Evolutionary conservation across 805 yeast species (phyloP).

Genomic region (Phaffomyces thermotolerans): DNA sequence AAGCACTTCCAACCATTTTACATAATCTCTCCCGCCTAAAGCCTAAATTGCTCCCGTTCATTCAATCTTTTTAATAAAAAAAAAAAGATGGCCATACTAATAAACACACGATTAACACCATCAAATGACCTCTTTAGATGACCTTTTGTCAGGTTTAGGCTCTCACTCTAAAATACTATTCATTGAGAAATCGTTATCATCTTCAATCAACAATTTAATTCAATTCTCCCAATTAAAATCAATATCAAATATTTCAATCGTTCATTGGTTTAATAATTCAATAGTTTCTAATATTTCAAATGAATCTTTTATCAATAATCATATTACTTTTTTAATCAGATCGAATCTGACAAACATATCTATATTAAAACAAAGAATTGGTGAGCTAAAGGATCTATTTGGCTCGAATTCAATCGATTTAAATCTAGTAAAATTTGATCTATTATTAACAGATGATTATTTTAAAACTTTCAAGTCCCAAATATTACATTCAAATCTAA

Average conservation of each 20-base stretch:
- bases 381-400: constrained; percentile 9
- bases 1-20: too few relatives aligned
- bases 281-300: constrained; percentile 6
- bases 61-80: too few relatives aligned
- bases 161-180: constrained; percentile 27
- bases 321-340: constrained; percentile 21
- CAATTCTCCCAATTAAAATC: constrained; percentile 48
- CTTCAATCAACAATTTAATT: constrained; percentile 44
- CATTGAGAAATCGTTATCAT: constrained; percentile 40
- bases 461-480: constrained; percentile 28
- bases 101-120: not conserved
- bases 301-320: constrained; percentile 2
- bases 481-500: constrained; percentile 19
- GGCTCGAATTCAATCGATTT: constrained; percentile 4
- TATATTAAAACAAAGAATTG: constrained; percentile 12
- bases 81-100: too few relatives aligned
- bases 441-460: constrained; percentile 31
- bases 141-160: constrained; percentile 11
- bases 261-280: constrained; percentile 37
- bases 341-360: constrained; percentile 15
- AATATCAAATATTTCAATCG: constrained; percentile 40
- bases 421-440: constrained; percentile 12
- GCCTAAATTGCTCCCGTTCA: too few relatives aligned
- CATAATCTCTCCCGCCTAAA: too few relatives aligned
- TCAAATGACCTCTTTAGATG: constrained; percentile 1